These are phyloP conservation scores for Moniliella sp. DNA, from an alignment of 1,284 basidiomycete species.

Conservation along the genomic window DNA sequence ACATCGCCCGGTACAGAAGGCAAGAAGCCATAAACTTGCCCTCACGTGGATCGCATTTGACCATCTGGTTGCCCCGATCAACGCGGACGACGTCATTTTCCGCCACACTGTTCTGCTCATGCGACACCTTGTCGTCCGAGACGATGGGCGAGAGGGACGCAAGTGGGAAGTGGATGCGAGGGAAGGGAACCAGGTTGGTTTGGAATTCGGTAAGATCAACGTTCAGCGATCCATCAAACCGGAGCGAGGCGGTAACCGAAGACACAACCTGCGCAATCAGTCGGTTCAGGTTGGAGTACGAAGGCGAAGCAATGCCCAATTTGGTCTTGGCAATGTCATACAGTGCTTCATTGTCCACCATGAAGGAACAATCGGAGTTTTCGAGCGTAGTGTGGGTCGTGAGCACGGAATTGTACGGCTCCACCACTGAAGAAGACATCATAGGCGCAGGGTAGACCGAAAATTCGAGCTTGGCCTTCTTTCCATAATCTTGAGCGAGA, in stretches of 20 bases:
- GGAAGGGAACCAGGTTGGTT: conserved; percentile 67
- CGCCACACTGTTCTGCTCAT: conserved; percentile 89
- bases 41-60: conserved; percentile 35
- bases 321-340: conserved; percentile 98
- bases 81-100: conserved; percentile 96
- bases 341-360: conserved; percentile 41
- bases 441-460: conserved; percentile 60
- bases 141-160: conserved; percentile 87
- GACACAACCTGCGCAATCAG: conserved; percentile 85
- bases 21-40: conserved; percentile 63
- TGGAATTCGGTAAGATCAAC: conserved; percentile 98
- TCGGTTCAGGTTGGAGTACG: conserved; percentile 84
- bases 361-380: conserved; percentile 78
- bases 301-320: conserved; percentile 62
- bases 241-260: conserved; percentile 82
- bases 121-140: conserved; percentile 55
- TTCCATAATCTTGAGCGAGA: conserved; percentile 89
- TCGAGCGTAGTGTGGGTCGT: conserved; percentile 97
- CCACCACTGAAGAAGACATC: conserved; percentile 80
- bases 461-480: conserved; percentile 99
- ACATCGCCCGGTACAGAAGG: conserved; percentile 62
- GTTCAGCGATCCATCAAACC: conserved; percentile 91
- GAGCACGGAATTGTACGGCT: conserved; percentile 94
- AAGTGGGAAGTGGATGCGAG: conserved; percentile 88
- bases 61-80: conserved; percentile 97